Base-by-base conservation (phyloP, 495 filamentous ascomycete species). In the Melanomma pulvis-pyrius region DNA sequence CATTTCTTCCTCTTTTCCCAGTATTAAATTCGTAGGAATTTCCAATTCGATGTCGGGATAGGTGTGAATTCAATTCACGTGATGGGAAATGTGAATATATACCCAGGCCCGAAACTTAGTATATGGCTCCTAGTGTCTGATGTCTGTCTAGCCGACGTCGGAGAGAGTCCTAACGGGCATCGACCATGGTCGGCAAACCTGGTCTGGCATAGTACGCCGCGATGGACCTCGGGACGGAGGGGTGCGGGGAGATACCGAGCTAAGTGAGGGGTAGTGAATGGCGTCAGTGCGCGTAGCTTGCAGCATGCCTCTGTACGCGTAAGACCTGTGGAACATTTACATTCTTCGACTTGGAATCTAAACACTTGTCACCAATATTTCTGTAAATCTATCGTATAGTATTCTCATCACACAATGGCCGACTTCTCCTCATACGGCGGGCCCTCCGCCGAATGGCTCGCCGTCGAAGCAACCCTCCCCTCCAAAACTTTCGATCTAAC, bases 391-490 rank as follows among this genome's bases (percentile, higher is more conserved):
- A 25, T 50, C 47, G 9, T 7, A 50, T 26, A 32, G 11, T 7
- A 6, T 55, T 26, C 13, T 6, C 29, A 13, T 26, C 24, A 6
- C 13, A 59, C 54, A 6, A 64, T 57, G 51, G 26, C n/a, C 22
- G 63, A 65, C 44, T 65, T 65, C 55, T 59, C 63, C 48, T 55
- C 58, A 26, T 65, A 65, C 34, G 63, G 44, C 41, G 63, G 63
- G 2, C 54, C 63, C 22, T 65, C 63, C 2, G 32, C 17, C 17
- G 63, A 65, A 41, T 65, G 53, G 54, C 63, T 65, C 4, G 63
- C 32, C 8, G 55, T 65, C 9, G 44, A 65, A 47, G 53, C 52
- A 32, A 59, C 41, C 1, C 41, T 59, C 2, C 63, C 55, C 19
- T 34, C 61, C 7, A 2, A 51, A 7, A 29, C 53, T 22, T 52